Percentiles rank a stretch among this genome's conserved stretches.
Conservation (phyloP, 139 green algal genomes). For the Picochlorum sp. region DNA sequence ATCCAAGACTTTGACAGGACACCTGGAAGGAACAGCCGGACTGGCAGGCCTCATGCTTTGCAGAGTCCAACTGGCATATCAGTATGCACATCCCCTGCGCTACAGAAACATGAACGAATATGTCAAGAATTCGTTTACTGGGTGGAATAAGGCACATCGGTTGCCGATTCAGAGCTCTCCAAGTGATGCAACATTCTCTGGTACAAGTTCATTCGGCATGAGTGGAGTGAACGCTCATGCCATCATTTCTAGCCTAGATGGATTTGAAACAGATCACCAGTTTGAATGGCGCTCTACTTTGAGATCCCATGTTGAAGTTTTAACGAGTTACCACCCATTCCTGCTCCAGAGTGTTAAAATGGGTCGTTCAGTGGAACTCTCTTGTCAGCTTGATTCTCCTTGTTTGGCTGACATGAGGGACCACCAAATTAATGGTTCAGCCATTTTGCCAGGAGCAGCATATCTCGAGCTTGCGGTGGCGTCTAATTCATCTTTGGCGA, state of each 20-base stretch:
- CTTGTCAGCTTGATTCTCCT: slow-evolving; percentile 25
- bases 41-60: slow-evolving; percentile 62
- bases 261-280: neutral
- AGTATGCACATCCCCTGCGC: slow-evolving; percentile 36
- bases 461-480: slow-evolving; percentile 55
- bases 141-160: slow-evolving; percentile 27
- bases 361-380: slow-evolving; percentile 23
- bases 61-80: slow-evolving; percentile 27
- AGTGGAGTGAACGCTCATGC: slow-evolving; percentile 75
- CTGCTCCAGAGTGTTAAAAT: slow-evolving; percentile 12
- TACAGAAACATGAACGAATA: slow-evolving; percentile 58
- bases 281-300: slow-evolving; percentile 8
- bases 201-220: slow-evolving; percentile 82
- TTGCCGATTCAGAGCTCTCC: slow-evolving; percentile 39
- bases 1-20: slow-evolving; percentile 58
- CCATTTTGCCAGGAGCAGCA: slow-evolving; percentile 56
- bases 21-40: slow-evolving; percentile 69
- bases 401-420: slow-evolving; percentile 53
- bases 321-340: slow-evolving; percentile 46
- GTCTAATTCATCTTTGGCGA: slow-evolving; percentile 10
- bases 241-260: slow-evolving; percentile 28
- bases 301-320: slow-evolving; percentile 12
- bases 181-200: slow-evolving; percentile 15
- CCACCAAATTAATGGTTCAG: slow-evolving; percentile 35
- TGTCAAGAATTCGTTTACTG: slow-evolving; percentile 39